A percentile compares a stretch with the other conserved stretches of the same genome.
These are phyloP conservation scores for Polygonum maritimum DNA, from an alignment of 148 eudicot species.

Conservation along the genomic window DNA sequence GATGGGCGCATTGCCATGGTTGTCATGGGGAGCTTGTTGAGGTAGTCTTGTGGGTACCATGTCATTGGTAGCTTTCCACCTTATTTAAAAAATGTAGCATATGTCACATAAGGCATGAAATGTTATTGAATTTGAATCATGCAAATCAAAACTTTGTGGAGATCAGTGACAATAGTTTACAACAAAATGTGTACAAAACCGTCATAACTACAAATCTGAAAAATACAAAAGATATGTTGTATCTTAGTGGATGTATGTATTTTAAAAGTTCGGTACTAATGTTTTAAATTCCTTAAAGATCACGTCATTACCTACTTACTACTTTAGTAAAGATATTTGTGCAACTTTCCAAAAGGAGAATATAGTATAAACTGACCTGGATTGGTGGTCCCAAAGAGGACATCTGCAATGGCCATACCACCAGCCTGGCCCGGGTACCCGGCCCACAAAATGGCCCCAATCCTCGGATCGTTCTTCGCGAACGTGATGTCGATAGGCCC, in stretches of 20 bases:
- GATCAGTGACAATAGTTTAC: too few species aligned
- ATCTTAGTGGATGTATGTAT: too few species aligned
- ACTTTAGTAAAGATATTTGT: neutral
- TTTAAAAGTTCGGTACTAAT: too few species aligned
- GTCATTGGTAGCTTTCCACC: constrained; percentile 95
- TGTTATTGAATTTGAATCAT: too few species aligned
- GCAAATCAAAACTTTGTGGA: neutral
- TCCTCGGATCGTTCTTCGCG: constrained; percentile 56
- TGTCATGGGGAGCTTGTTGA: constrained; percentile 78
- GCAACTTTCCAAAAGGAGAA: neutral
- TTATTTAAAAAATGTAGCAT: neutral
- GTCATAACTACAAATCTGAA: neutral
- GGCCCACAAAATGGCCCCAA: constrained; percentile 68
- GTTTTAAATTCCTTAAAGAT: too few species aligned
- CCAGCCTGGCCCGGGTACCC: constrained; percentile 98
- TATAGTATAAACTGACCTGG: constrained; percentile 31
- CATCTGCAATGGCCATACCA: constrained; percentile 83
- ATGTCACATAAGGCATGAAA: neutral
- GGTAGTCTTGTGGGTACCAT: constrained; percentile 91
- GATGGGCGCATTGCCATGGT: constrained; percentile 79
- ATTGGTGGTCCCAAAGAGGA: constrained; percentile 63
- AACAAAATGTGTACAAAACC: too few species aligned
- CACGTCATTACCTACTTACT: neutral
- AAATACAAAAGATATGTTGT: too few species aligned
- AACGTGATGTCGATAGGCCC: constrained; percentile 82